Percentiles rank a stretch among this genome's conserved stretches.
Conservation (phyloP, 2,329 filamentous ascomycete genomes). For the Pseudocercospora pini-densiflorae region DNA sequence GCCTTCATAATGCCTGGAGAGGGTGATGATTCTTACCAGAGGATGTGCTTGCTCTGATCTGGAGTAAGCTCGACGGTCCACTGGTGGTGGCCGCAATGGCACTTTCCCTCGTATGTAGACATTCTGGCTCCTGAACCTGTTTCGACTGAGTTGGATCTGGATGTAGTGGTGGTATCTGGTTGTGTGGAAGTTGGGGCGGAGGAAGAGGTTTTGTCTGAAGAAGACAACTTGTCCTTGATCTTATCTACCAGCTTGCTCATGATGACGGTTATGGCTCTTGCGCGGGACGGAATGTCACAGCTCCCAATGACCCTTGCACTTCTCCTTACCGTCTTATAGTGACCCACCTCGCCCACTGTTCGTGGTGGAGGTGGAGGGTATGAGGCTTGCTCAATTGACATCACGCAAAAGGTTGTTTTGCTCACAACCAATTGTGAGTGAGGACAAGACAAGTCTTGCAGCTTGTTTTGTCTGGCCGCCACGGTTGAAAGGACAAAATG, state of each 20-base stretch:
- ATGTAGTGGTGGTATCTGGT: neutral
- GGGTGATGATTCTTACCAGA: conserved; percentile 45
- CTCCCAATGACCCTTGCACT: neutral
- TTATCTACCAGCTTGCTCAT: conserved; percentile 14
- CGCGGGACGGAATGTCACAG: neutral
- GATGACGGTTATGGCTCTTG: neutral
- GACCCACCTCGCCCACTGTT: neutral
- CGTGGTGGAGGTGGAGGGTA: neutral
- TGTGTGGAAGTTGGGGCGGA: conserved; percentile 9
- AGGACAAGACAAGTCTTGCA: neutral
- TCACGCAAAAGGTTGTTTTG: neutral
- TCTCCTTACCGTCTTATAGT: neutral
- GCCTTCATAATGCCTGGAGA: too few relatives aligned
- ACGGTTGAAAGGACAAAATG: neutral
- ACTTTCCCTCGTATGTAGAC: conserved; percentile 55
- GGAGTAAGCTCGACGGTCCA: conserved; percentile 57
- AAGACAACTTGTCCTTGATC: conserved; percentile 13
- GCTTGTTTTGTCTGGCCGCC: neutral
- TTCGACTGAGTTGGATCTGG: conserved; percentile 13
- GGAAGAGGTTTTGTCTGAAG: neutral
- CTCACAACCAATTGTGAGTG: neutral
- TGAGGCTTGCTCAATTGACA: neutral
- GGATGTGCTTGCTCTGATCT: conserved; percentile 51
- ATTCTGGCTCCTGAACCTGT: conserved; percentile 38
- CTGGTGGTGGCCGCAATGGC: conserved; percentile 60